Percentiles rank a stretch among this genome's conserved stretches.
Evolutionary conservation across 306 rosid species (phyloP).

Genomic region (Gastrolobium bilobum): DNA sequence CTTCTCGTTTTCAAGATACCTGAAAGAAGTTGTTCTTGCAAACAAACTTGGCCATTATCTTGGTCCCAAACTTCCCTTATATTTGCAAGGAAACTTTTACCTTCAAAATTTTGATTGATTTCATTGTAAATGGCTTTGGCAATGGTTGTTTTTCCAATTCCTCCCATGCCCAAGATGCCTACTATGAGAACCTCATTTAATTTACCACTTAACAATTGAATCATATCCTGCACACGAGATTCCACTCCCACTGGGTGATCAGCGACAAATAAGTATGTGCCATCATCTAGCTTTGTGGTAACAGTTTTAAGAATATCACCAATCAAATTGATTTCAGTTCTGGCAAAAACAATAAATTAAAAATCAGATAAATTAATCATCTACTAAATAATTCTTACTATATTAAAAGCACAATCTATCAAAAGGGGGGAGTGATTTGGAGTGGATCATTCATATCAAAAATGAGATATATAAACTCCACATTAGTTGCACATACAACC

Average conservation of each 20-base stretch:
- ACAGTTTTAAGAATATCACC: slow-evolving; percentile 20
- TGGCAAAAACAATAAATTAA: neutral
- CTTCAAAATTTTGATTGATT: neutral
- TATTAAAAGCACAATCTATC: too few species aligned
- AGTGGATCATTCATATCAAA: neutral
- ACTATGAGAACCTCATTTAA: neutral
- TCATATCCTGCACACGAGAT: neutral
- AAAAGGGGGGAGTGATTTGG: neutral
- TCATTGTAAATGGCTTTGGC: slow-evolving; percentile 25
- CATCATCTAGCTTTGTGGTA: neutral
- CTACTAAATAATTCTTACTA: neutral
- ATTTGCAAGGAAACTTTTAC: slow-evolving; percentile 14
- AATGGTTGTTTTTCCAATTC: neutral
- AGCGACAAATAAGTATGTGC: slow-evolving; percentile 15
- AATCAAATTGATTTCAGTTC: slow-evolving; percentile 1
- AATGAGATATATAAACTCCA: neutral
- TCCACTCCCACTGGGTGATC: slow-evolving; percentile 16
- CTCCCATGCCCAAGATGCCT: slow-evolving; percentile 19
- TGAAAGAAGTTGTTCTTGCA: slow-evolving; percentile 22
- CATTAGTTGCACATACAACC: too few species aligned
- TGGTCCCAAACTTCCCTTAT: slow-evolving; percentile 1
- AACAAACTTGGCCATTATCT: neutral
- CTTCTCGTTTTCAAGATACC: slow-evolving; percentile 9
- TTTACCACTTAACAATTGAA: slow-evolving; percentile 16
- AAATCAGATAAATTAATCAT: neutral